Base-by-base conservation (phyloP, 495 filamentous ascomycete species). In the Endocarpon pusillum region DNA sequence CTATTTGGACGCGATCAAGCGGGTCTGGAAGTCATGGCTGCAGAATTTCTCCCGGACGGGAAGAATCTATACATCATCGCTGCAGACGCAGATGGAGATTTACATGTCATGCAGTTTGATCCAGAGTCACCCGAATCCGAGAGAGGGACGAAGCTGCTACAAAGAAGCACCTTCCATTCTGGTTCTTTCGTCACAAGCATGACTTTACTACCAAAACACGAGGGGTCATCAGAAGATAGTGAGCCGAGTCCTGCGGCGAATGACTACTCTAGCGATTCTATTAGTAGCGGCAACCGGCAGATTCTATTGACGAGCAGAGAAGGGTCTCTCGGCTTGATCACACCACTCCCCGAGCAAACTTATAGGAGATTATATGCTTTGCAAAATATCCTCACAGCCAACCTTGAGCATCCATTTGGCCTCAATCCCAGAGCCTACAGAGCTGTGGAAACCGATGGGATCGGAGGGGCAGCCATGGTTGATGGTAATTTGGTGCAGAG, bases 71-170 rank as follows among this genome's bases (percentile, higher is more conserved):
- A 73, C 49, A 74, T 96, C 37, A 61, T 93, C 5, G 75, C 81
- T 23, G 74, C 77, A 14, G 86, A 94, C 53, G 71, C 78, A 23
- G 81, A 94, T 41, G 78, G 78, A 35, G 79, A 83, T 47, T 53
- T 99, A 23, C 82, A 93, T 47, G 62, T 94, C 3, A 49, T 94
- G 31, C 82, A 96, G 54, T 99, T 86, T 48, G 84, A 96, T 49
- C 91, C 89, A 7, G 91, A 93, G 87, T 96, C 14, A 53, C 89
- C 91, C 9, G 89, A 87, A 61, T 86, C 86, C 12, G 75, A 91
- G 17, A 76, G 82, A 37, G 91, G 91, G 41, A 78, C 83, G 43
- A 69, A 81, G 34, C 70, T 97, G 40, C 70, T 96, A 26, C 82
- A 79, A 56, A 72, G 77, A 26, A 79, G 81, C 29, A 78, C 81